phyloP scores from a whole-genome alignment of 495 filamentous ascomycete species.

The Cercophora sp. region DNA sequence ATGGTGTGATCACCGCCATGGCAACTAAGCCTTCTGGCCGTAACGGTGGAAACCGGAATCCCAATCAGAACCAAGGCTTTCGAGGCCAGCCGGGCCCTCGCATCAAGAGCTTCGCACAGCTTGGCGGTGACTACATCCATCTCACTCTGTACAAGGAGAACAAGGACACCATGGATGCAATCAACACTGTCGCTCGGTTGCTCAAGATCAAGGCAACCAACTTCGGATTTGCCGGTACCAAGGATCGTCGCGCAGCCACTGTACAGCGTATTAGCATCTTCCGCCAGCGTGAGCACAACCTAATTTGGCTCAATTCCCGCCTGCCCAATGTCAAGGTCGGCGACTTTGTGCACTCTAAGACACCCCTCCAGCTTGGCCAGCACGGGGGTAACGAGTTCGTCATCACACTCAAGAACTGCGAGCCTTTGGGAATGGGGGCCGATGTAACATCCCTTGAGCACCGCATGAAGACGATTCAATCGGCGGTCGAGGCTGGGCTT shows the following conservation, averaged over 20 bases:
- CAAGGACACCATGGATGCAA: conserved; percentile 93
- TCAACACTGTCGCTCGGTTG: conserved; percentile 64
- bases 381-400: conserved; percentile 85
- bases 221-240: conserved; percentile 89
- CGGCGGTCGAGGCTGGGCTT: conserved; percentile 38
- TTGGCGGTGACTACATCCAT: conserved; percentile 78
- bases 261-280: conserved; percentile 76
- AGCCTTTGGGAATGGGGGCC: conserved; percentile 50
- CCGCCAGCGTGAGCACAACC: conserved; percentile 57
- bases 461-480: conserved; percentile 32
- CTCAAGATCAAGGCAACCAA: conserved; percentile 62
- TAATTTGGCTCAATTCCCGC: conserved; percentile 58
- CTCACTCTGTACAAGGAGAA: conserved; percentile 98
- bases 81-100: too few species aligned
- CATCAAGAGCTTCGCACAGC: conserved; percentile 29
- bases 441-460: conserved; percentile 34
- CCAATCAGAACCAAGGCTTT: conserved; percentile 29
- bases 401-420: conserved; percentile 81
- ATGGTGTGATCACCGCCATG: conserved; percentile 34
- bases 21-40: conserved; percentile 16
- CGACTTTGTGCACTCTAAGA: conserved; percentile 67
- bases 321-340: conserved; percentile 65
- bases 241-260: conserved; percentile 86
- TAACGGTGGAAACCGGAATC: conserved; percentile 11
- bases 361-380: conserved; percentile 75